Evolutionary conservation across 768 basidiomycete species (phyloP).

Genomic region (Dacryopinax spathularia): DNA sequence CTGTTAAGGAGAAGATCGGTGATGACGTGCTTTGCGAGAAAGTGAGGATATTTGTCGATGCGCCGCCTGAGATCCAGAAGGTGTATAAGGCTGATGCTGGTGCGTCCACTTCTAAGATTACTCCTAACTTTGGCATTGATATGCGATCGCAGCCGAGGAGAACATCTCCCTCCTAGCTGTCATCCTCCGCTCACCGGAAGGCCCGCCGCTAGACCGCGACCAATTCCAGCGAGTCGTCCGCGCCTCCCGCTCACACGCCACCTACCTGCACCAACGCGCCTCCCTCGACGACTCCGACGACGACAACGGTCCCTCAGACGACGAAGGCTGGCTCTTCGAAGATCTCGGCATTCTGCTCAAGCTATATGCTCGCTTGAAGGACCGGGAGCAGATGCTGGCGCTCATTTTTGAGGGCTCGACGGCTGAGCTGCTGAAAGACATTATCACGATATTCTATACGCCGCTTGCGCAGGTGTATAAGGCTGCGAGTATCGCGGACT

Average conservation of each 20-base stretch:
- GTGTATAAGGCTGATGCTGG: constrained; percentile 68
- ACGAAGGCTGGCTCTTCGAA: constrained; percentile 93
- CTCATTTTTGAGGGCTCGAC: constrained; percentile 95
- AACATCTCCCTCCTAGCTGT: constrained; percentile 61
- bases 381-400: constrained; percentile 82
- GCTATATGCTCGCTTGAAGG: constrained; percentile 63
- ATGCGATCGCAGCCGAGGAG: constrained; percentile 36
- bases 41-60: constrained; percentile 71
- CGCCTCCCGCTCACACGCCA: constrained; percentile 60
- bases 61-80: constrained; percentile 75
- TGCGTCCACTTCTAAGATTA: constrained; percentile 22
- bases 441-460: constrained; percentile 96
- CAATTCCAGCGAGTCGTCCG: constrained; percentile 71
- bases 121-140: neutral
- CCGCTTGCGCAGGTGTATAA: constrained; percentile 94
- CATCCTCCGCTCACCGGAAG: constrained; percentile 63
- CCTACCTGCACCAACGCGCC: constrained; percentile 52
- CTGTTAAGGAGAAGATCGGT: constrained; percentile 77
- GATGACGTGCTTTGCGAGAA: constrained; percentile 81
- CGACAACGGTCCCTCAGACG: constrained; percentile 82
- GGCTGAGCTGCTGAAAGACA: constrained; percentile 89
- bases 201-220: constrained; percentile 56
- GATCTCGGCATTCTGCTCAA: constrained; percentile 70
- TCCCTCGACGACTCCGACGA: constrained; percentile 70
- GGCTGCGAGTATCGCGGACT: constrained; percentile 93